Conservation (phyloP, 2,329 filamentous ascomycete genomes). For the Chaetomium sp. region DNA sequence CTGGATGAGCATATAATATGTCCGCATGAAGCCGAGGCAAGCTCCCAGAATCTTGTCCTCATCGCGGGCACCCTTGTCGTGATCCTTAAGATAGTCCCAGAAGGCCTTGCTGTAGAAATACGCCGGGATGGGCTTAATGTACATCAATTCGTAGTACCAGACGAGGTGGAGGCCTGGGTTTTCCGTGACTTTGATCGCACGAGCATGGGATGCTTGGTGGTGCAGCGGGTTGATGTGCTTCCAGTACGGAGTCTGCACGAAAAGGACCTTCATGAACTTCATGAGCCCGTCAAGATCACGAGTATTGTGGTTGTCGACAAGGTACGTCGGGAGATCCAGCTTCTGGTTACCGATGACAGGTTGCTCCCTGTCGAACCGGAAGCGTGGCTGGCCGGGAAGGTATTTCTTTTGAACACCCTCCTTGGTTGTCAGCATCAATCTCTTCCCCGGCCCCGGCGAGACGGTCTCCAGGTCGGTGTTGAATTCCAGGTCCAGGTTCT, state of each 20-base stretch:
- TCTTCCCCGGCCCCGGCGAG: not conserved
- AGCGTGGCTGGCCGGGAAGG: slow-evolving; percentile 25
- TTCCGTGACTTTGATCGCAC: slow-evolving; percentile 35
- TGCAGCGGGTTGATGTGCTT: slow-evolving; percentile 32
- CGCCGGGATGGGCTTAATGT: slow-evolving; percentile 37
- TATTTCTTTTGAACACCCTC: slow-evolving; percentile 9
- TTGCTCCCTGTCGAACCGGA: slow-evolving; percentile 12
- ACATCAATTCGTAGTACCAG: slow-evolving; percentile 35
- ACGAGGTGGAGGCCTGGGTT: slow-evolving; percentile 36
- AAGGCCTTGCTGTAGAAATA: slow-evolving; percentile 32
- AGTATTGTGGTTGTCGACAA: slow-evolving; percentile 20
- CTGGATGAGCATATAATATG: slow-evolving; percentile 31
- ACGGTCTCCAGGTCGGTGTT: slow-evolving; percentile 14
- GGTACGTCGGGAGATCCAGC: slow-evolving; percentile 16
- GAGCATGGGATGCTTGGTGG: slow-evolving; percentile 32
- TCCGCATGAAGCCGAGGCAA: slow-evolving; percentile 31
- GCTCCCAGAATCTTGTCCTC: slow-evolving; percentile 19
- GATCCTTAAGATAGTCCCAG: slow-evolving; percentile 27
- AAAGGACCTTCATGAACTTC: slow-evolving; percentile 26
- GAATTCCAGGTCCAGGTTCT: slow-evolving; percentile 8
- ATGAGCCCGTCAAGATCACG: slow-evolving; percentile 20
- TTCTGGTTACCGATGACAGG: slow-evolving; percentile 2
- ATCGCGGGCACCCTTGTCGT: not conserved
- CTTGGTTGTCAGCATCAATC: slow-evolving; percentile 13
- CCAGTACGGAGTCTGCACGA: slow-evolving; percentile 26